These are phyloP conservation scores for Xylariaceae sp. DNA, from an alignment of 2,329 filamentous ascomycete species.

Conservation along the genomic window DNA sequence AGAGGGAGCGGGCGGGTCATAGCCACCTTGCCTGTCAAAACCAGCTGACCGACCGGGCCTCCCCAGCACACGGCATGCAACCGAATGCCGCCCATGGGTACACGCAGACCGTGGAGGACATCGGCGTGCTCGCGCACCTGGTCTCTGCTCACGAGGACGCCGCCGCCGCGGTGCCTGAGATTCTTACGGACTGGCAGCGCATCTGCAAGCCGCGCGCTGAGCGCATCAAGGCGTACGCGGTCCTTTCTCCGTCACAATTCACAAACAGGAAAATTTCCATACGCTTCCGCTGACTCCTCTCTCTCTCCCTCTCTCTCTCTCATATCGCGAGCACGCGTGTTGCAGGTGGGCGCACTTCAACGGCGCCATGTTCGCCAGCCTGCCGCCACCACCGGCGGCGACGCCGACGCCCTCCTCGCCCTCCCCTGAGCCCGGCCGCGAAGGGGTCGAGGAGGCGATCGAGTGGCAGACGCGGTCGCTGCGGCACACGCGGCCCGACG, in stretches of 20 bases:
- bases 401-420: too few species aligned
- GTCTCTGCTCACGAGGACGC: not conserved
- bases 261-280: conserved; percentile 1
- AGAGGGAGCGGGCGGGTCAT: too few species aligned
- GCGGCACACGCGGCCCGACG: conserved; percentile 1
- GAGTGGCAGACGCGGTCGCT: conserved; percentile 4
- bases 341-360: not conserved
- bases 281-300: not conserved
- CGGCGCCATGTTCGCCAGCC: not conserved
- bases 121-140: conserved; percentile 6
- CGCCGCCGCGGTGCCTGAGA: not conserved
- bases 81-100: conserved; percentile 5
- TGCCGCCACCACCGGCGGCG: not conserved
- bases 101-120: conserved; percentile 6
- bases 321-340: too few species aligned
- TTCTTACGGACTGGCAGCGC: conserved; percentile 3
- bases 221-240: conserved; percentile 2
- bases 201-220: conserved; percentile 4
- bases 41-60: too few species aligned
- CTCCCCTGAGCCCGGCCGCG: too few species aligned
- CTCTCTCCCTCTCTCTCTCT: too few species aligned
- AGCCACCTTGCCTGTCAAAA: too few species aligned
- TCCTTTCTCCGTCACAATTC: too few species aligned
- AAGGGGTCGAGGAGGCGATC: too few species aligned
- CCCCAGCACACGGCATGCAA: conserved; percentile 7